Percentiles rank a stretch among this genome's conserved stretches.
Evolutionary conservation across 768 basidiomycete species (phyloP).

Genomic region (Clavulina sp.): DNA sequence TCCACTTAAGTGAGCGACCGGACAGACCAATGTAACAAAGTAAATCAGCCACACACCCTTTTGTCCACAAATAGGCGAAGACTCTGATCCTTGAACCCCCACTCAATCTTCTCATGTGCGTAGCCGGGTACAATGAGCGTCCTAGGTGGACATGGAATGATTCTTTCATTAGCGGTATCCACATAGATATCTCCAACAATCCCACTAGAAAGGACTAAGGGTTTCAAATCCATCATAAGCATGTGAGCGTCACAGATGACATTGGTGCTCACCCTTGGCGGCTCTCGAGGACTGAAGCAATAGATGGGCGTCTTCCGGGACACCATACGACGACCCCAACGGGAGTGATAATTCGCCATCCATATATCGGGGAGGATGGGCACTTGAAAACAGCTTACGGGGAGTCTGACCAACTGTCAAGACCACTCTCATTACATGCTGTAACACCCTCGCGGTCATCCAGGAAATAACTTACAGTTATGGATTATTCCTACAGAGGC

Average conservation of each 20-base stretch:
- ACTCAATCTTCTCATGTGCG: slow-evolving; percentile 53
- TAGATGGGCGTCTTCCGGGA: slow-evolving; percentile 68
- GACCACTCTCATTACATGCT: not conserved
- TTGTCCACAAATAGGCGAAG: slow-evolving; percentile 46
- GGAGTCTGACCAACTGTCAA: slow-evolving; percentile 71
- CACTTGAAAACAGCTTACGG: slow-evolving; percentile 54
- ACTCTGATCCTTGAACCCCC: slow-evolving; percentile 29
- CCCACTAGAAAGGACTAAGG: too few species aligned
- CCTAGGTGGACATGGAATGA: slow-evolving; percentile 45
- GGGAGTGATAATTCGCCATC: slow-evolving; percentile 61
- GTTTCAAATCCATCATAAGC: too few species aligned
- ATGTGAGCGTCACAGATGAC: too few species aligned
- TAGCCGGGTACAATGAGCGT: slow-evolving; percentile 38
- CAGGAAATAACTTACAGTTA: slow-evolving; percentile 38
- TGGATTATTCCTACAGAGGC: slow-evolving; percentile 92
- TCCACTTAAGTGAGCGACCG: too few species aligned
- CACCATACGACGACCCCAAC: slow-evolving; percentile 48
- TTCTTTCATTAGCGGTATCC: slow-evolving; percentile 40
- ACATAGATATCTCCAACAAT: slow-evolving; percentile 29
- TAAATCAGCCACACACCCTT: slow-evolving; percentile 24
- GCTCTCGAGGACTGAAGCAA: slow-evolving; percentile 39
- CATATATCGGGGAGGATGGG: slow-evolving; percentile 61
- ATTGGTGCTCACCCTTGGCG: slow-evolving; percentile 31
- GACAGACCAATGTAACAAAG: not conserved
- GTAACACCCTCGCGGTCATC: slow-evolving; percentile 19